A percentile compares a stretch with the other conserved stretches of the same genome.
Conservation (phyloP, 2,329 filamentous ascomycete genomes). For the Pseudogymnoascus sp. region DNA sequence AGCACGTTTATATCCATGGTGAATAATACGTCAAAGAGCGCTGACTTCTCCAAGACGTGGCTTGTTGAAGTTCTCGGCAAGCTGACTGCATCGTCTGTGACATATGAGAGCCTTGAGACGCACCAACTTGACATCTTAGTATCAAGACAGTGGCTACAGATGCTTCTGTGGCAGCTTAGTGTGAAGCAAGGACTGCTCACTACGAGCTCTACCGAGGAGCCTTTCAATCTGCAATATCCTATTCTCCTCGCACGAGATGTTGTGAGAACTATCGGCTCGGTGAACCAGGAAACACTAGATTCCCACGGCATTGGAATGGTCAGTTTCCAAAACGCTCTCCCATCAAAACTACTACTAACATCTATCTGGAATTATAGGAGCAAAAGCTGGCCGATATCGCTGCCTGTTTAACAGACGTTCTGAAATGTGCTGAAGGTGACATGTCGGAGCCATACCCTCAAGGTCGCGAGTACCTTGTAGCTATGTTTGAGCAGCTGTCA, state of each 20-base stretch:
- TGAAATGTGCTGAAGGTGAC: background rate
- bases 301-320: conserved; percentile 2
- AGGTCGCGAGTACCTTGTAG: background rate
- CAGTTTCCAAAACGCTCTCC: background rate
- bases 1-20: conserved; percentile 1
- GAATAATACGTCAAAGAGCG: conserved; percentile 4
- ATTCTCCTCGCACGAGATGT: conserved; percentile 3
- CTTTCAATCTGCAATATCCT: background rate
- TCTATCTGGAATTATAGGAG: background rate
- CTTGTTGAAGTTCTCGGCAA: conserved; percentile 2
- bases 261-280: background rate
- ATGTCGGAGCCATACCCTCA: background rate
- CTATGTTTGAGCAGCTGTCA: background rate
- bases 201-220: background rate
- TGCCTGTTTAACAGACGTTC: conserved; percentile 3
- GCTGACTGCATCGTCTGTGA: background rate
- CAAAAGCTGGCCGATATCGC: conserved; percentile 5
- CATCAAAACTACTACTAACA: background rate
- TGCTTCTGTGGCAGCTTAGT: conserved; percentile 6
- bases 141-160: background rate
- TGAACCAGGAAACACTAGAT: background rate
- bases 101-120: background rate
- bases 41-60: background rate
- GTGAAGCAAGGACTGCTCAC: background rate
- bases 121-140: conserved; percentile 4